A percentile compares a stretch with the other conserved stretches of the same genome.
Conservation (phyloP, 2,329 filamentous ascomycete species). For the Diaporthe capsici region DNA sequence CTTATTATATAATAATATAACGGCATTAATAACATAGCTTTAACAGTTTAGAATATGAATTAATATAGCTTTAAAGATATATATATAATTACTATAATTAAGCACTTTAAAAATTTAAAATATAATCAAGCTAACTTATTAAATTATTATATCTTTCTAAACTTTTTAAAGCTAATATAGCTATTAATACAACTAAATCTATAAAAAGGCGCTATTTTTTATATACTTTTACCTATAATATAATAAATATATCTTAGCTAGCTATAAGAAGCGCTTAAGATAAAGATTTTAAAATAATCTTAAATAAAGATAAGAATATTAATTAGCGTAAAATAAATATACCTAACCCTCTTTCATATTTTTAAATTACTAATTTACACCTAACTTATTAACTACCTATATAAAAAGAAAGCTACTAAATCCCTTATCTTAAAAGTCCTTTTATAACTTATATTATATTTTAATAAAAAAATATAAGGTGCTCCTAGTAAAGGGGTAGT, state of each 20-base stretch:
- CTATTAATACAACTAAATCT: not conserved
- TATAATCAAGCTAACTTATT: too few relatives aligned
- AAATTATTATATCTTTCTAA: too few relatives aligned
- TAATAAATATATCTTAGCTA: not conserved
- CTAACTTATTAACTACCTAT: not conserved
- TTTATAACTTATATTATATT: too few relatives aligned
- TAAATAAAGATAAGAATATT: not conserved
- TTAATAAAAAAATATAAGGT: too few relatives aligned
- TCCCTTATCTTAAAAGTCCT: too few relatives aligned
- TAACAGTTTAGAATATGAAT: too few relatives aligned
- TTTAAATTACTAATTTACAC: not conserved
- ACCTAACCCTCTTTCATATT: not conserved
- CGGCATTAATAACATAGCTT: too few relatives aligned
- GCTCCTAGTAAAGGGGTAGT: rapidly evolving
- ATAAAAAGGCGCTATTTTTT: not conserved
- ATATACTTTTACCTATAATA: not conserved
- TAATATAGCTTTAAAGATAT: too few relatives aligned
- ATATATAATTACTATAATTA: not conserved
- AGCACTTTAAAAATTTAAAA: not conserved
- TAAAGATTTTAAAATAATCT: not conserved
- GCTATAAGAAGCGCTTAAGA: not conserved
- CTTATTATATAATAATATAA: too few relatives aligned
- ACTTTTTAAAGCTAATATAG: too few relatives aligned
- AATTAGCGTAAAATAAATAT: rapidly evolving
- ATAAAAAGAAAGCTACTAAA: not conserved